These are phyloP conservation scores for Coemansia sp. DNA, from an alignment of 192 early-diverging fungal genomes.

Conservation along the genomic window DNA sequence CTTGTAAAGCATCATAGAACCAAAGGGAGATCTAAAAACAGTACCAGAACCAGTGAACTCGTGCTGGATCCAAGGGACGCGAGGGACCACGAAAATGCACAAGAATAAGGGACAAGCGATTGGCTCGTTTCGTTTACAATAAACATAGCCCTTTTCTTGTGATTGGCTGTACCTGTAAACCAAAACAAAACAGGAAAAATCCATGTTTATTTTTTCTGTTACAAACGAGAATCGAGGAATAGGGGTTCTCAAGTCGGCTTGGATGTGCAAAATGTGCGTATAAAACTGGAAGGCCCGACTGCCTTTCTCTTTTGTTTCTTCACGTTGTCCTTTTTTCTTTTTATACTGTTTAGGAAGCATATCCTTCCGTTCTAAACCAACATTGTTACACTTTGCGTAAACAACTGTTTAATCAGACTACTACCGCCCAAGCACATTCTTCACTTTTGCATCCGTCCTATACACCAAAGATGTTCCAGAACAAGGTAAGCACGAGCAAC, in stretches of 20 bases:
- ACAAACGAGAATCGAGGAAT: background rate
- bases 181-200: constrained; percentile 12
- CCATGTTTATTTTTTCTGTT: constrained; percentile 9
- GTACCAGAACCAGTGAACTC: too few relatives aligned
- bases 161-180: constrained; percentile 16
- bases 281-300: too few relatives aligned
- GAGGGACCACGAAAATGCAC: background rate
- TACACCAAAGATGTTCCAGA: constrained; percentile 42
- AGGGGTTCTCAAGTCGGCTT: too few relatives aligned
- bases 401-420: background rate
- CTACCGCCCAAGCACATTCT: background rate
- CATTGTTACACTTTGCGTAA: background rate
- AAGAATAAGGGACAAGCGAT: background rate
- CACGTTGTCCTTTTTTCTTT: constrained; percentile 9
- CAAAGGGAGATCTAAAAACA: background rate
- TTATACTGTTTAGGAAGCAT: background rate
- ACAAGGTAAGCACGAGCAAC: constrained; percentile 30
- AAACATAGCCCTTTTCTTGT: background rate
- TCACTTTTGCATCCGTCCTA: background rate
- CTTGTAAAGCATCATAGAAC: background rate
- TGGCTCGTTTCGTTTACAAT: constrained; percentile 12
- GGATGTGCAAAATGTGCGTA: too few relatives aligned
- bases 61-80: too few relatives aligned
- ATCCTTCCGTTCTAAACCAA: background rate
- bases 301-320: constrained; percentile 8